Percentiles rank a stretch among this genome's conserved stretches.
Conservation (phyloP, 2,329 filamentous ascomycete genomes). For the Aspergillus ruber region DNA sequence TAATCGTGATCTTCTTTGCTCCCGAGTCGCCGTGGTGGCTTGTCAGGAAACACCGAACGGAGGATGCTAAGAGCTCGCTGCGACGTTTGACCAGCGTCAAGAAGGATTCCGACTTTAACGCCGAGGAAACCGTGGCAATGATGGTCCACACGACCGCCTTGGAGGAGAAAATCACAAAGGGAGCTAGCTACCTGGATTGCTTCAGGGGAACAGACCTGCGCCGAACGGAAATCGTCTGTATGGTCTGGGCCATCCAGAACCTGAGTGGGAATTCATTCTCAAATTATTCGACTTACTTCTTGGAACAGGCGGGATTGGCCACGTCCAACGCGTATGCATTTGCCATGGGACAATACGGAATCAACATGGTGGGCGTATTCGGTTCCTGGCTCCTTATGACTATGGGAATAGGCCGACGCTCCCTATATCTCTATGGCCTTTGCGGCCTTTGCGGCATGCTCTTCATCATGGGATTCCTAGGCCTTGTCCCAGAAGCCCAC, state of each 20-base stretch:
- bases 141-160: slow-evolving; percentile 84
- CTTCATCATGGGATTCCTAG: slow-evolving; percentile 76
- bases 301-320: slow-evolving; percentile 49
- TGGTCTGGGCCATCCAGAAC: slow-evolving; percentile 61
- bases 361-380: slow-evolving; percentile 73
- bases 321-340: slow-evolving; percentile 49
- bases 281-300: slow-evolving; percentile 58
- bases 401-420: slow-evolving; percentile 65
- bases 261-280: slow-evolving; percentile 59
- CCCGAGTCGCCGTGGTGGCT: slow-evolving; percentile 50
- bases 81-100: slow-evolving; percentile 41
- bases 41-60: slow-evolving; percentile 39
- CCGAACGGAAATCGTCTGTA: slow-evolving; percentile 66
- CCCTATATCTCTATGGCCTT: slow-evolving; percentile 70
- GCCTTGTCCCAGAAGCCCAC: slow-evolving; percentile 59
- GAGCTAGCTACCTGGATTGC: slow-evolving; percentile 72
- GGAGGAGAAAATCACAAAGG: slow-evolving; percentile 67
- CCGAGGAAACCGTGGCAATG: slow-evolving; percentile 82
- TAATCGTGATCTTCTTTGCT: slow-evolving; percentile 42
- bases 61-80: slow-evolving; percentile 42
- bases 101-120: slow-evolving; percentile 63
- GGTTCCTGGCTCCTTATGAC: slow-evolving; percentile 77
- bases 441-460: slow-evolving; percentile 69
- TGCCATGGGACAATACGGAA: slow-evolving; percentile 54
- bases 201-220: slow-evolving; percentile 73